Evolutionary conservation across 2,329 filamentous ascomycete genomes (phyloP).

Genomic region (Botrytis squamosa): DNA sequence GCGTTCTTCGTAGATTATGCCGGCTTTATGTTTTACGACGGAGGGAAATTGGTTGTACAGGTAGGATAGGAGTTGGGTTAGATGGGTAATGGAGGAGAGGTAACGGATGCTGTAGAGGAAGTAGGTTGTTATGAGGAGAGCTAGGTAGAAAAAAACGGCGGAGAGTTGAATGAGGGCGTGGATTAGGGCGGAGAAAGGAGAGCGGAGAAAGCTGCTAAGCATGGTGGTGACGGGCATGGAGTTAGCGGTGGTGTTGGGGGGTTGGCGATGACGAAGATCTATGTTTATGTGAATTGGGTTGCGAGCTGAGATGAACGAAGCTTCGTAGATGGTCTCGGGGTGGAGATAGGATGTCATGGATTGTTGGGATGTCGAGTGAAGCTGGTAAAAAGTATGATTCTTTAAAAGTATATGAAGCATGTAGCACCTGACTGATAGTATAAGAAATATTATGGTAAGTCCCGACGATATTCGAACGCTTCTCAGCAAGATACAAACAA

Average conservation of each 20-base stretch:
- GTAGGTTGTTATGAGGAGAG: neutral
- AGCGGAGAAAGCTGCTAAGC: neutral
- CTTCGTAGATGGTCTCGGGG: slow-evolving; percentile 8
- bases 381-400: neutral
- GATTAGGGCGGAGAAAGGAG: neutral
- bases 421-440: neutral
- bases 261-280: neutral
- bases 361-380: neutral
- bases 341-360: neutral
- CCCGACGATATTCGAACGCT: neutral
- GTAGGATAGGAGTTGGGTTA: neutral
- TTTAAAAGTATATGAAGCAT: neutral
- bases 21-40: neutral
- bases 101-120: neutral
- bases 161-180: neutral
- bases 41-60: neutral
- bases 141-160: slow-evolving; percentile 6
- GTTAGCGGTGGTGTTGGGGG: neutral
- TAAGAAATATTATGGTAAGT: too few relatives aligned
- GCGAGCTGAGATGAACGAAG: neutral
- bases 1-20: neutral
- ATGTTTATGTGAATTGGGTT: neutral
- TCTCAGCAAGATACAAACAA: neutral
- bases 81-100: neutral
- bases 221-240: neutral